phyloP scores from a whole-genome alignment of 805 yeast species.

The Hanseniaspora lindneri region DNA sequence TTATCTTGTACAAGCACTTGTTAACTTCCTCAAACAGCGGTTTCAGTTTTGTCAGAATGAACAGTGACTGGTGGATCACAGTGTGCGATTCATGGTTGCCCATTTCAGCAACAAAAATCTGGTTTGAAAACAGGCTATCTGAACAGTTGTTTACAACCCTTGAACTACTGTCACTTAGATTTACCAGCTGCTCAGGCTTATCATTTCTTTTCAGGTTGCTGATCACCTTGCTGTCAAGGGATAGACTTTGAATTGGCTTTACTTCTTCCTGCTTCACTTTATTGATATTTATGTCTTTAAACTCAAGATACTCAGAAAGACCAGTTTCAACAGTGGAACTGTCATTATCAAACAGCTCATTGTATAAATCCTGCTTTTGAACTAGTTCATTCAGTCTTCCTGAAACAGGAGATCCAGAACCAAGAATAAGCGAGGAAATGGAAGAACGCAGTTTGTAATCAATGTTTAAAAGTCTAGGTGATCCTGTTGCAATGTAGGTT shows the following conservation, averaged over 20 bases:
- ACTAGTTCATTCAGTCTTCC: no score
- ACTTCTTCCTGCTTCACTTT: no score
- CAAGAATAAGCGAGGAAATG: conserved; percentile 33
- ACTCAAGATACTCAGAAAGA: no score
- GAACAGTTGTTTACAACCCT: neutral
- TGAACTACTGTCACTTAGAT: no score
- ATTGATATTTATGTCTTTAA: no score
- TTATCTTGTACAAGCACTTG: conserved; percentile 41
- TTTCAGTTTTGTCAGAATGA: conserved; percentile 30
- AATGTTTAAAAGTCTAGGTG: conserved; percentile 62
- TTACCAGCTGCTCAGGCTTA: no score
- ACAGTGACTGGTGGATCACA: conserved; percentile 29
- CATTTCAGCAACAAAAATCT: neutral
- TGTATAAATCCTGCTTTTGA: no score
- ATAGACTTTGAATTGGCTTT: no score
- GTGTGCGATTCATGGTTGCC: conserved; percentile 17
- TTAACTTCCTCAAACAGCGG: conserved; percentile 41
- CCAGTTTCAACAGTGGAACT: no score
- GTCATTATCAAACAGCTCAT: no score
- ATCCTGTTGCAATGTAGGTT: conserved; percentile 50
- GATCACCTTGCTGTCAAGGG: no score
- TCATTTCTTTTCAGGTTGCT: no score
- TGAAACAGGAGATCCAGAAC: conserved; percentile 30
- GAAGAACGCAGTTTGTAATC: conserved; percentile 40
- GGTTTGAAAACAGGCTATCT: neutral